Conservation (phyloP, 345 rosid genomes). For the Pistacia atlantica region DNA sequence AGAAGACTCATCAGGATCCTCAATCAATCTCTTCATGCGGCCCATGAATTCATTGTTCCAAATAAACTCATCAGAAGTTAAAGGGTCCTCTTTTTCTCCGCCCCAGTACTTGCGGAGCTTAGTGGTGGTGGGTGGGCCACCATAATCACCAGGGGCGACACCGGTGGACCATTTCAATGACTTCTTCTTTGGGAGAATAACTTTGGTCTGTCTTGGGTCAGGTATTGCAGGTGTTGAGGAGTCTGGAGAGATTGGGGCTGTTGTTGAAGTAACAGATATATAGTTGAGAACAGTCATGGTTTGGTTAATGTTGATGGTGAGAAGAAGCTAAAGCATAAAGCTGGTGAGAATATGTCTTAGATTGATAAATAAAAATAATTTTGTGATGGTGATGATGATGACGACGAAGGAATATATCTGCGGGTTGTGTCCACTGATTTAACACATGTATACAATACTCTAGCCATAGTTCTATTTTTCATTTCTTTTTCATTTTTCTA, state of each 20-base stretch:
- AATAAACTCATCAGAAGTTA: conserved; percentile 79
- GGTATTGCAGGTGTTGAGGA: conserved; percentile 32
- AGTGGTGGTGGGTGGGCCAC: conserved; percentile 78
- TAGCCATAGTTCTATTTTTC: not conserved
- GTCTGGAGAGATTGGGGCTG: conserved; percentile 58
- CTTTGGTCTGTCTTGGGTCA: conserved; percentile 57
- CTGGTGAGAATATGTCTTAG: not conserved
- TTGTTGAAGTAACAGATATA: conserved; percentile 54
- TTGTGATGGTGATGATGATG: not conserved
- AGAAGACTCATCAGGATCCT: conserved; percentile 40
- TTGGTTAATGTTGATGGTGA: not conserved
- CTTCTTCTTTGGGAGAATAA: conserved; percentile 79
- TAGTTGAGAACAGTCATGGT: conserved; percentile 65
- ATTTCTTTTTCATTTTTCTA: too few relatives aligned
- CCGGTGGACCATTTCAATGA: conserved; percentile 91
- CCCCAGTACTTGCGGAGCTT: conserved; percentile 91
- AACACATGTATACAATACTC: not conserved
- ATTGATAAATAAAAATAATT: not conserved
- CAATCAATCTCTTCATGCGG: conserved; percentile 68
- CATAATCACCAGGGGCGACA: conserved; percentile 90
- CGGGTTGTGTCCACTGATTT: not conserved
- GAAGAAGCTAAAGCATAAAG: too few relatives aligned
- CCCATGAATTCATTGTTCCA: conserved; percentile 93
- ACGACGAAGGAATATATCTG: not conserved
- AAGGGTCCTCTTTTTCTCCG: conserved; percentile 81